Evolutionary conservation across 768 basidiomycete species (phyloP).

Genomic region (Mycena kentingensis): DNA sequence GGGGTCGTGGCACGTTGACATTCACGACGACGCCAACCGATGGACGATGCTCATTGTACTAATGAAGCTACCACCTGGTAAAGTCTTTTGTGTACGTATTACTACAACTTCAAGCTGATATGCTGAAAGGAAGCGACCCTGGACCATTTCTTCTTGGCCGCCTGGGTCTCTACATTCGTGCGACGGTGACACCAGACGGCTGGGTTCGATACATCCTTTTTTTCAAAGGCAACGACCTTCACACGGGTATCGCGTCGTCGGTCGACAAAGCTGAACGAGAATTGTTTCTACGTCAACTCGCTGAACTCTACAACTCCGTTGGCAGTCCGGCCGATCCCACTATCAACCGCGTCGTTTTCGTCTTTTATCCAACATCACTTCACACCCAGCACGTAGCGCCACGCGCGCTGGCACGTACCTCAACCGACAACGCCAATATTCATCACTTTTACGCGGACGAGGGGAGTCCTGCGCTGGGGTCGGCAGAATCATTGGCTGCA

Average conservation of each 20-base stretch:
- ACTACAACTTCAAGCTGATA: neutral
- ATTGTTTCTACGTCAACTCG: neutral
- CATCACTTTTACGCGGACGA: neutral
- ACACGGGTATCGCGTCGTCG: slow-evolving; percentile 8
- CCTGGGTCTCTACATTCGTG: slow-evolving; percentile 6
- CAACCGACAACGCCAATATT: neutral
- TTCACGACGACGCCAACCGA: neutral
- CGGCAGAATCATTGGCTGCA: neutral
- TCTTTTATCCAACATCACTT: slow-evolving; percentile 1
- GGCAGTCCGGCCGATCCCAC: neutral
- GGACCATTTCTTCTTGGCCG: slow-evolving; percentile 10
- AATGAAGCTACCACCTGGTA: slow-evolving; percentile 12
- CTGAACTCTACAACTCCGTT: neutral
- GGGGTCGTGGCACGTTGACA: slow-evolving; percentile 13
- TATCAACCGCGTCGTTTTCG: slow-evolving; percentile 3
- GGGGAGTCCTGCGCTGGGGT: neutral
- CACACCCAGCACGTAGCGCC: neutral
- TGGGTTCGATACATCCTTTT: neutral
- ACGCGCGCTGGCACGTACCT: neutral
- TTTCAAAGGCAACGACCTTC: slow-evolving; percentile 17
- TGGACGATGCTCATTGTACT: slow-evolving; percentile 8
- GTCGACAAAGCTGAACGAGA: neutral
- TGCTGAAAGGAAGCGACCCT: slow-evolving; percentile 3
- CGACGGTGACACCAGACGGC: neutral
- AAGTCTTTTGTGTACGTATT: neutral